These are phyloP conservation scores for Globisporangium perplexum DNA, from an alignment of 352 stramenopile genomes.

Conservation along the genomic window DNA sequence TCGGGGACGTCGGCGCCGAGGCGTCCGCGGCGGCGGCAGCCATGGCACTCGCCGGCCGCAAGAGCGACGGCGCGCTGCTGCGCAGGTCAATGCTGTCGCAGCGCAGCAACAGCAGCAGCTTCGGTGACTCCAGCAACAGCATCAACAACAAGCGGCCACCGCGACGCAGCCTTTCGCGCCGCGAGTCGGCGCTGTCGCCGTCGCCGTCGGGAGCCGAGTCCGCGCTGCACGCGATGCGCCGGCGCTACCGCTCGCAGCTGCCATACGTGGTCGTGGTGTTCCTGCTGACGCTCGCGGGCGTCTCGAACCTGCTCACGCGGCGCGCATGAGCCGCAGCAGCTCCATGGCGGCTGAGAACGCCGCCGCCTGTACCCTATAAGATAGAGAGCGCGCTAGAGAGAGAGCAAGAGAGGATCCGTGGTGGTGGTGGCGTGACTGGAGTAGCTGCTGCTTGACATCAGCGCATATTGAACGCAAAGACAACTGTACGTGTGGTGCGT, in stretches of 20 bases:
- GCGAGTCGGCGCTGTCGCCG: background rate
- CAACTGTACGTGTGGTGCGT: background rate
- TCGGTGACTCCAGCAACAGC: background rate
- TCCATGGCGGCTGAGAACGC: background rate
- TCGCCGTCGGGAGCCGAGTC: background rate
- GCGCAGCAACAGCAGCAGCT: background rate
- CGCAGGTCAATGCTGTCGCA: constrained; percentile 9
- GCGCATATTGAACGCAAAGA: background rate
- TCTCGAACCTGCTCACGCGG: constrained; percentile 19
- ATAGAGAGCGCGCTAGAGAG: background rate
- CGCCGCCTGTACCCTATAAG: background rate
- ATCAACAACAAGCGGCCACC: background rate
- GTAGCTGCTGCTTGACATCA: no score
- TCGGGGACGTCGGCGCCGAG: constrained; percentile 19
- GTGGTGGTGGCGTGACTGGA: background rate
- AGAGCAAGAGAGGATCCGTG: background rate
- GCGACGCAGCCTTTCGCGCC: background rate
- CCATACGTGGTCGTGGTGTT: constrained; percentile 28
- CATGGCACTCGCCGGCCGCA: constrained; percentile 3
- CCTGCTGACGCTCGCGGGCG: constrained; percentile 20
- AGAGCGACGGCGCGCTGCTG: constrained; percentile 14
- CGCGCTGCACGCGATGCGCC: constrained; percentile 10
- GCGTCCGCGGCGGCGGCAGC: constrained; percentile 10
- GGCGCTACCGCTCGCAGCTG: constrained; percentile 20
- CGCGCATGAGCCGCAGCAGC: background rate